Evolutionary conservation across 345 rosid species (phyloP), one percentile per base, ranked within the genome.

Genomic region (Salix purpurea): DNA sequence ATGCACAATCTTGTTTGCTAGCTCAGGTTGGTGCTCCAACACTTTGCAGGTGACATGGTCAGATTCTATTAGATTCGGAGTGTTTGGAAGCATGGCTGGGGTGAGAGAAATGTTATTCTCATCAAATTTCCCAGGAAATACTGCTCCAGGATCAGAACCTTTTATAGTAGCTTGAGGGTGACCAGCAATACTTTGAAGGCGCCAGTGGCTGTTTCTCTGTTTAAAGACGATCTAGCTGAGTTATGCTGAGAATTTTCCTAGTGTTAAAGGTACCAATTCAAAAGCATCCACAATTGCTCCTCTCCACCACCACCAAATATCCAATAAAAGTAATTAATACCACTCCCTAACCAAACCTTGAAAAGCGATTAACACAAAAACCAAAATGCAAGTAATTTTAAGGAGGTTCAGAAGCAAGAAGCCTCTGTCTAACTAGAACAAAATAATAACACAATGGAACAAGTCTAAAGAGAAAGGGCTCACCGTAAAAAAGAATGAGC

Each of bases 191-290:
- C 83, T 87, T 79, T 89, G 97, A 80, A 79, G 90, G 11, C 91
- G 94, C 99, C 98, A 96, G 72, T 96, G 99, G 83, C 91, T 96
- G 79, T 91, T 96, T 84, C 97, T 92, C 99, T 96, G 88, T 82
- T 89, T 39, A 73, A 85, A 77, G 67, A 34, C 69, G 32, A 40
- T 72, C 36, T 67, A 67, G 24, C 21, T 28, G 61, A 48, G 73
- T 74, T 23, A 67, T 32, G 44, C 46, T 60, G 16, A 76, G 39
- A 75, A 16, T n/a, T 70, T 58, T 44, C 32, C 11, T 5, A 14
- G 39, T 46, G 42, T 56, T 18, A 24, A 32, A 65, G 65, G 30
- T 46, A 42, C 5, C 13, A 21, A 46, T 28, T 76, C 64, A 68
- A 60, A 61, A 62, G 36, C 73, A 68, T 46, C 64, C 67, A 62